Conservation (phyloP, 257 asterid genomes). For the Henckelia pumila region DNA sequence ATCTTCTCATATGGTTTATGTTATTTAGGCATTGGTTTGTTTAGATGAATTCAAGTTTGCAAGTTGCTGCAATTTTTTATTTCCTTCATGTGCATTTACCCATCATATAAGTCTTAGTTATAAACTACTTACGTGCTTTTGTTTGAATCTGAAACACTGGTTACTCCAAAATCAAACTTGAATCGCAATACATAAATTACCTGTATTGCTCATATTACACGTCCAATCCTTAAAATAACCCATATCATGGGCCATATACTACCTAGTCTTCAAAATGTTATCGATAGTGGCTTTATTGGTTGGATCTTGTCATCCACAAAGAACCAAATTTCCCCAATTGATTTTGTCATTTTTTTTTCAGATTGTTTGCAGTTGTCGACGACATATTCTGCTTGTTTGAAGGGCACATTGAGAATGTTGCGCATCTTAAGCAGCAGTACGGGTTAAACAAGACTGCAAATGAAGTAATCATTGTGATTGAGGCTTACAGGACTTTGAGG, state of each 20-base stretch:
- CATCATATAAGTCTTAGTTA: neutral
- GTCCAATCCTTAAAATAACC: too few species aligned
- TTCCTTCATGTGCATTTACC: too few species aligned
- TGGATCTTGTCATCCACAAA: neutral
- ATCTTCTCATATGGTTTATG: neutral
- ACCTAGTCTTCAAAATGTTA: slow-evolving; percentile 23
- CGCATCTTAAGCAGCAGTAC: slow-evolving; percentile 87
- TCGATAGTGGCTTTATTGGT: neutral
- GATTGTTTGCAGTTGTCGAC: slow-evolving; percentile 79
- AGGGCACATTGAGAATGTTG: slow-evolving; percentile 90
- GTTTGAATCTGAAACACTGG: neutral
- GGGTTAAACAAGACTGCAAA: slow-evolving; percentile 84
- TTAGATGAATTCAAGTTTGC: neutral
- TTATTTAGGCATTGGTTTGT: neutral
- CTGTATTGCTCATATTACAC: too few species aligned
- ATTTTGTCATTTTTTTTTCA: slow-evolving; percentile 21
- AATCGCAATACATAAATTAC: too few species aligned
- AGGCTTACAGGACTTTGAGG: slow-evolving; percentile 89
- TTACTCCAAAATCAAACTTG: neutral
- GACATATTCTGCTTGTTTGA: slow-evolving; percentile 92
- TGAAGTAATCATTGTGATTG: slow-evolving; percentile 83
- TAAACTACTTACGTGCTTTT: too few species aligned
- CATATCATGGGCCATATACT: too few species aligned
- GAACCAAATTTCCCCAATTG: slow-evolving; percentile 5
- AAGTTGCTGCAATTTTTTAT: neutral